Evolutionary conservation across 2,329 filamentous ascomycete species (phyloP).

Genomic region (Ophiocordyceps sinensis): DNA sequence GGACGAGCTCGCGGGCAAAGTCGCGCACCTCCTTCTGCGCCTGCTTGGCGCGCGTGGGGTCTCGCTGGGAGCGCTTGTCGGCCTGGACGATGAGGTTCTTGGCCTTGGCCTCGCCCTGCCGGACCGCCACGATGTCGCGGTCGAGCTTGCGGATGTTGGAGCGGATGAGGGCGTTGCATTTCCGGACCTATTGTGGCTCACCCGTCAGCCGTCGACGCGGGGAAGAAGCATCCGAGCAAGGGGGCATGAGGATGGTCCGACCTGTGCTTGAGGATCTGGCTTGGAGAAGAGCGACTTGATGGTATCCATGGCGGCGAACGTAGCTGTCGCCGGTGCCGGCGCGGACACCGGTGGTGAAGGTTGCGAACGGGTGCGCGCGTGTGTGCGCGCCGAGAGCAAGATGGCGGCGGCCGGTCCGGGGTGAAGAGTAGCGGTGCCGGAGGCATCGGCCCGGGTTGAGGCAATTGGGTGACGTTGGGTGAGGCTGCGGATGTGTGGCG

Average conservation of each 20-base stretch:
- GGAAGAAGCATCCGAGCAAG: neutral
- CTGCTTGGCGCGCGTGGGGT: slow-evolving; percentile 64
- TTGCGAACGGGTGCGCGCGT: neutral
- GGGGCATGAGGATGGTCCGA: slow-evolving; percentile 23
- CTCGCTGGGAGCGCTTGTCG: slow-evolving; percentile 65
- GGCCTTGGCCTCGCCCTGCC: slow-evolving; percentile 68
- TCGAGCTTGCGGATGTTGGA: slow-evolving; percentile 87
- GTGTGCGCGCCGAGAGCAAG: no score
- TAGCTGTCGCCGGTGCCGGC: slow-evolving; percentile 9
- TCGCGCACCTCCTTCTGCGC: slow-evolving; percentile 71
- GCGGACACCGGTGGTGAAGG: neutral
- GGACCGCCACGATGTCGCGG: slow-evolving; percentile 72
- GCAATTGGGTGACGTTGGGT: no score
- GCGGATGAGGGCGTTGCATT: slow-evolving; percentile 86
- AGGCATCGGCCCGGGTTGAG: no score
- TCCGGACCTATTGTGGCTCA: slow-evolving; percentile 53
- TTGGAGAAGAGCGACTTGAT: slow-evolving; percentile 78
- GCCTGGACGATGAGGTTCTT: slow-evolving; percentile 73
- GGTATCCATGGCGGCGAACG: slow-evolving; percentile 53
- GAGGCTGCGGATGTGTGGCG: no score
- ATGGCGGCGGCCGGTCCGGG: no score
- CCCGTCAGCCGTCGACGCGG: neutral
- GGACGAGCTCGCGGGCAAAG: slow-evolving; percentile 78
- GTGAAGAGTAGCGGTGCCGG: no score
- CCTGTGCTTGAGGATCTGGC: slow-evolving; percentile 86